These are phyloP conservation scores for Gossypium rotundifolium DNA, from an alignment of 345 rosid genomes.

Conservation along the genomic window DNA sequence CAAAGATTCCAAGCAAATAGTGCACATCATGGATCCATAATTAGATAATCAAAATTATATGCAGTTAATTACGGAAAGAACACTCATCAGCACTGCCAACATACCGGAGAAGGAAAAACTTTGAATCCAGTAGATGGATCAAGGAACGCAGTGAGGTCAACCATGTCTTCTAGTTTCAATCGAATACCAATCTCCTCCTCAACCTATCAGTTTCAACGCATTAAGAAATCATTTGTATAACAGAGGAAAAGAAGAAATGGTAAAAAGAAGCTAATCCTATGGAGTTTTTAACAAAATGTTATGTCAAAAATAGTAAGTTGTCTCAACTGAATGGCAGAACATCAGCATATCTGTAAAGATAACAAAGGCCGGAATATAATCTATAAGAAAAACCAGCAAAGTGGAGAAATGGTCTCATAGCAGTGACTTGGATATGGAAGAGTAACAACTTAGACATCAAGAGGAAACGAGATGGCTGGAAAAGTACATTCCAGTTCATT, in stretches of 20 bases:
- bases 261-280: not conserved
- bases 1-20: not conserved
- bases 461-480: not conserved
- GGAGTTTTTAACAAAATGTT: not conserved
- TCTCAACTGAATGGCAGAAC: not conserved
- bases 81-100: slow-evolving; percentile 3
- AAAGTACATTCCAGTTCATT: not conserved
- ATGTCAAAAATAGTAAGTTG: not conserved
- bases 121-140: slow-evolving; percentile 62
- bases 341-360: not conserved
- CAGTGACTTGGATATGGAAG: not conserved
- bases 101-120: slow-evolving; percentile 76
- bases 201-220: slow-evolving; percentile 37
- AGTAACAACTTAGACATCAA: not conserved
- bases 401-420: not conserved
- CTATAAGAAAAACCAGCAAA: not conserved
- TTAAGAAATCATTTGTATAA: not conserved
- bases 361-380: not conserved
- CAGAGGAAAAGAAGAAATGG: not conserved
- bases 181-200: slow-evolving; percentile 86
- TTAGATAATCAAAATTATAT: not conserved
- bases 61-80: not conserved
- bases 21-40: not conserved
- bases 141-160: slow-evolving; percentile 83
- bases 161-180: slow-evolving; percentile 60